phyloP scores from a whole-genome alignment of 371 early-diverging fungal genomes.

The Sporodiniella umbellata region DNA sequence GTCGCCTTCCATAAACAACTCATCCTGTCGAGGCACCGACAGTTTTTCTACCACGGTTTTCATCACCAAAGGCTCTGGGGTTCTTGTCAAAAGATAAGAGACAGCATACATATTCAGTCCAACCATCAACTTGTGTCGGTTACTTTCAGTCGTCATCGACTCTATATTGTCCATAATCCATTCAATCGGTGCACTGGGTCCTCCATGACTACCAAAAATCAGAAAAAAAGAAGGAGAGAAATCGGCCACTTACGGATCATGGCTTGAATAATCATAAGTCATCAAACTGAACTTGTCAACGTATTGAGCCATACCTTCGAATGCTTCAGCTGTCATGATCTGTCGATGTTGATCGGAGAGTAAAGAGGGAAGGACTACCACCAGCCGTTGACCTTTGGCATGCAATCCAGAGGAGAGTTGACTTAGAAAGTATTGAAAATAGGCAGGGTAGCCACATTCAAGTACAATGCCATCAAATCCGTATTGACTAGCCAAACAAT shows the following conservation, averaged over 20 bases:
- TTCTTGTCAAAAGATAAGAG: conserved; percentile 26
- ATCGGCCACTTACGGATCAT: conserved; percentile 25
- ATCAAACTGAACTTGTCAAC: conserved; percentile 60
- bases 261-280: conserved; percentile 61
- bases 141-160: conserved; percentile 27
- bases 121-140: conserved; percentile 44
- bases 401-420: conserved; percentile 28
- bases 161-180: conserved; percentile 60
- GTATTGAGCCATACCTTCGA: conserved; percentile 30
- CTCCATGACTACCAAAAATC: conserved; percentile 43
- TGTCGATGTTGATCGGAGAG: conserved; percentile 25
- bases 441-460: conserved; percentile 47
- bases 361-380: conserved; percentile 52
- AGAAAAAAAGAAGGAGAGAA: not conserved
- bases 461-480: conserved; percentile 57
- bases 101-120: conserved; percentile 61
- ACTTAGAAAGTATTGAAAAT: conserved; percentile 35
- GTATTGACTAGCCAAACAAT: conserved; percentile 27
- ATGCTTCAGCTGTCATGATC: conserved; percentile 29
- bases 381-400: conserved; percentile 23
- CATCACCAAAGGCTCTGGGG: conserved; percentile 36
- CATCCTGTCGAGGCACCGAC: conserved; percentile 2
- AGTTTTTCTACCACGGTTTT: conserved; percentile 31
- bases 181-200: conserved; percentile 52
- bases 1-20: conserved; percentile 11